These are phyloP conservation scores for Coprinopsis cinerea DNA, from an alignment of 768 basidiomycete genomes.

Conservation along the genomic window DNA sequence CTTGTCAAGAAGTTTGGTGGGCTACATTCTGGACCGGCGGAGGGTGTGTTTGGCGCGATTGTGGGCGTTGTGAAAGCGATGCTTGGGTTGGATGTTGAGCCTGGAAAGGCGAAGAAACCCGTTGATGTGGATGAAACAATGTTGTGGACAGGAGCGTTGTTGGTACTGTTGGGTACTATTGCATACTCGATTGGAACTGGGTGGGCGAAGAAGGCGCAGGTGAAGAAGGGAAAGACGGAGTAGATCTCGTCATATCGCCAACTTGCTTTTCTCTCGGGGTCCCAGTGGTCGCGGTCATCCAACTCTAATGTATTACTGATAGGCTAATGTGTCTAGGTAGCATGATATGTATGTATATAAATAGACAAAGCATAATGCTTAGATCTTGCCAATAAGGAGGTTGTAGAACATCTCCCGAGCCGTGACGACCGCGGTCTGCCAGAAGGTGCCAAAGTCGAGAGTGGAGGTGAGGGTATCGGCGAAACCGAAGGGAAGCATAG, in stretches of 20 bases:
- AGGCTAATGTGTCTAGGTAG: too few species aligned
- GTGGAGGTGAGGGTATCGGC: conserved; percentile 85
- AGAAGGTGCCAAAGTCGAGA: conserved; percentile 79
- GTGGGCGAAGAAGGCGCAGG: conserved; percentile 15
- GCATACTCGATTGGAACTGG: conserved; percentile 50
- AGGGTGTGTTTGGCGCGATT: neutral
- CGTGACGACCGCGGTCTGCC: conserved; percentile 70
- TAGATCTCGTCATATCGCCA: conserved; percentile 6
- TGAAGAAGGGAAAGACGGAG: conserved; percentile 18
- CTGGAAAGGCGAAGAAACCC: conserved; percentile 13
- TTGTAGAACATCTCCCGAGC: conserved; percentile 82
- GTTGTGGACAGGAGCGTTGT: conserved; percentile 65
- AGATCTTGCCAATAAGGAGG: conserved; percentile 84
- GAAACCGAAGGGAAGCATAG: conserved; percentile 93
- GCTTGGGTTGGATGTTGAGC: conserved; percentile 7
- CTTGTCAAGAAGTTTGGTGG: conserved; percentile 4
- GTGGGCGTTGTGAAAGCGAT: conserved; percentile 13
- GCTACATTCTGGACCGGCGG: conserved; percentile 5
- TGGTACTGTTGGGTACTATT: conserved; percentile 69
- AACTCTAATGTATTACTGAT: too few species aligned
- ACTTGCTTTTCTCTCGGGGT: too few species aligned
- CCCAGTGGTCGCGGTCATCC: too few species aligned
- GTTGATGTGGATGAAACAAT: conserved; percentile 32
- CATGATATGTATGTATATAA: neutral
- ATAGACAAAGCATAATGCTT: conserved; percentile 14